phyloP scores from a whole-genome alignment of 2,329 filamentous ascomycete species.

The Microsporum audouinii region DNA sequence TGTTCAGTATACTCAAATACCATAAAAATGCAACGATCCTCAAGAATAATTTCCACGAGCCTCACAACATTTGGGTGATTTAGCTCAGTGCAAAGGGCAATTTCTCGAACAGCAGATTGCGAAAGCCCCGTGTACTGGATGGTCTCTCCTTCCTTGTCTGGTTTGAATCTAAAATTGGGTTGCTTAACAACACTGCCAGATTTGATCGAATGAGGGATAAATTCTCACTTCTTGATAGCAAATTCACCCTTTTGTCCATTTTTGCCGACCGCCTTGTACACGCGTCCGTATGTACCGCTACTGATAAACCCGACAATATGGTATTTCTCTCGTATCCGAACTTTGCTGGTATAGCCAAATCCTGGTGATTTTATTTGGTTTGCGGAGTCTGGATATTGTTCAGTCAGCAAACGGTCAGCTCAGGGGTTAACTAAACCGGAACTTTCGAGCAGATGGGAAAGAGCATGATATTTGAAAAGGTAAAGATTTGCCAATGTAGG shows the following conservation, averaged over 20 bases:
- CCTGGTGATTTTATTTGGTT: constrained; percentile 34
- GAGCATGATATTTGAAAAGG: not conserved
- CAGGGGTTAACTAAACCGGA: not conserved
- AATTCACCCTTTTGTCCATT: constrained; percentile 69
- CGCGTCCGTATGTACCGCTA: constrained; percentile 91
- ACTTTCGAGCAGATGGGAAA: not conserved
- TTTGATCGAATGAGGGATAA: not conserved
- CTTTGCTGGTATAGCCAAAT: constrained; percentile 54
- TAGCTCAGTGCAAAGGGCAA: constrained; percentile 90
- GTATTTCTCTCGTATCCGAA: constrained; percentile 83
- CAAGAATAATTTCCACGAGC: constrained; percentile 87
- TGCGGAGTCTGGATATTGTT: constrained; percentile 22
- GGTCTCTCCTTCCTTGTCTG: constrained; percentile 92
- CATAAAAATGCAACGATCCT: constrained; percentile 99
- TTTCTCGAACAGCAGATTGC: constrained; percentile 91
- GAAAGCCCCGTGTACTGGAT: constrained; percentile 95
- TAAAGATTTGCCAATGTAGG: no score
- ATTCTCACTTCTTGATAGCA: constrained; percentile 80
- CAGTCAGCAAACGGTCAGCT: not conserved
- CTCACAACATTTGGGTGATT: constrained; percentile 80
- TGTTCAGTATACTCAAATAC: constrained; percentile 98
- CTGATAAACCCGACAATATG: constrained; percentile 97
- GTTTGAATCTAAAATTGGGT: constrained; percentile 56
- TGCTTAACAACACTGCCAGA: not conserved
- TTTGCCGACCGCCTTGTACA: constrained; percentile 84